Base-by-base conservation (phyloP, 345 rosid species). In the Excoecaria agallocha region DNA sequence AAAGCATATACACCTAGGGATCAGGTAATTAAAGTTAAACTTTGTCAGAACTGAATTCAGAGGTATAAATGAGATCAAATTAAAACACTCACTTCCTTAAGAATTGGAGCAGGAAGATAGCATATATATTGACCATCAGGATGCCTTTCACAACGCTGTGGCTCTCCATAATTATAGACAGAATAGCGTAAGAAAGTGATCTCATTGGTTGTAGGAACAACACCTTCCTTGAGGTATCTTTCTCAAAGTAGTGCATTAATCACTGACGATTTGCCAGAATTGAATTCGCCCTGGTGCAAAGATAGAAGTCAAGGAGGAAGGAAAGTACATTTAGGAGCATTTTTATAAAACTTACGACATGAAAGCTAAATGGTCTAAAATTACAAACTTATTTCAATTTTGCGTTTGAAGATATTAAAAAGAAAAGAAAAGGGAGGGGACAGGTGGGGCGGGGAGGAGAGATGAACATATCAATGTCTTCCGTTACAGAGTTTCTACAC, bases 201-300 rank as follows among this genome's bases (percentile, higher is more conserved):
- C 85, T 91, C 97, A 55, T 93, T 95, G 74, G 98, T 95, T 16
- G 98, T 95, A 74, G 98, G 99, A 80, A 93, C 81, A 83, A 95
- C 98, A 20, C 96, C 98, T 68, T 89, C 97, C 71, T 88, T 91
- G 69, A 95, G 96, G 59, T 90, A 95, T 76, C 92, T 87, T 85
- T 90, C 76, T 74, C 99, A 97, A 70, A 95, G 97, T 80, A 95
- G 90, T 22, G 99, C 97, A 82, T 93, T 95, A 70, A 93, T 93
- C 76, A 95, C 94, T 30, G 91, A 87, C 65, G 99, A 93, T 87
- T 95, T 95, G 38, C 99, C 99, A 13, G 99, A 91, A 81, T 93
- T 95, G 68, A 90, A 93, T 73, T 95, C 99, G 76, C 99, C 98
- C 99, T 95, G 82, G 60, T 43, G 69, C 59, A 78, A n/a, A 55